A percentile compares a stretch with the other conserved stretches of the same genome.
Conservation (phyloP, 805 yeast genomes). For the Metschnikowia gelsemii region DNA sequence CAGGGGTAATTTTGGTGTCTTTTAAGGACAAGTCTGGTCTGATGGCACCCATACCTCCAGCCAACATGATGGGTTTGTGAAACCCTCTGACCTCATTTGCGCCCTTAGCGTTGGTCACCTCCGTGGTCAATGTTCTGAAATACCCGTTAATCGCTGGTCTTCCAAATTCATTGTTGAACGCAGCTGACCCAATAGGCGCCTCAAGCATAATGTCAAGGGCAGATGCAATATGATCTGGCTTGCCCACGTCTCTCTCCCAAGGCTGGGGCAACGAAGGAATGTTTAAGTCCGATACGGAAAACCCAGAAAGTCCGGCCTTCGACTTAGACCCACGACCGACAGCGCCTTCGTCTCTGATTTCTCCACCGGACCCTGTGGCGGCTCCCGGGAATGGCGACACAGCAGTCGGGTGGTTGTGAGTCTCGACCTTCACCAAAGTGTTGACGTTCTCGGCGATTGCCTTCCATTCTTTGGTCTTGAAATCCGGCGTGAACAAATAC, state of each 20-base stretch:
- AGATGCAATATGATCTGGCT: conserved; percentile 90
- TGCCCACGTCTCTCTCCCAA: conserved; percentile 91
- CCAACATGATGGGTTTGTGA: conserved; percentile 99
- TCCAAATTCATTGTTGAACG: conserved; percentile 98
- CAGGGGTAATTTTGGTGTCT: conserved; percentile 85
- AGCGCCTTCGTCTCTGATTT: conserved; percentile 99
- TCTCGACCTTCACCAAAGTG: conserved; percentile 92
- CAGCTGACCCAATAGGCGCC: conserved; percentile 97
- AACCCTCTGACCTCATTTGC: conserved; percentile 83
- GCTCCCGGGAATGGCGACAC: conserved; percentile 99
- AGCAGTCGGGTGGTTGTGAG: conserved; percentile 99
- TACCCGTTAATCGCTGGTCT: conserved; percentile 97
- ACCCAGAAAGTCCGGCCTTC: conserved; percentile 94
- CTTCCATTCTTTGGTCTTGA: conserved; percentile 67
- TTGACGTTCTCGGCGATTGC: conserved; percentile 77
- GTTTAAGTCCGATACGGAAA: conserved; percentile 82
- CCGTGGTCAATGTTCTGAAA: conserved; percentile 90
- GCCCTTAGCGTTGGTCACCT: conserved; percentile 60
- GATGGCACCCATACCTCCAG: conserved; percentile 98
- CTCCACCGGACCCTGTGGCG: conserved; percentile 99
- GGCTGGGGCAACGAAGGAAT: conserved; percentile 88
- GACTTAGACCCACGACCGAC: conserved; percentile 98
- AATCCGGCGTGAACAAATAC: conserved; percentile 75
- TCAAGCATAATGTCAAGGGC: conserved; percentile 92
- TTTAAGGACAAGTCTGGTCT: conserved; percentile 91